Percentiles rank a stretch among this genome's conserved stretches.
Conservation (phyloP, 768 basidiomycete species). For the Auriscalpium vulgare region DNA sequence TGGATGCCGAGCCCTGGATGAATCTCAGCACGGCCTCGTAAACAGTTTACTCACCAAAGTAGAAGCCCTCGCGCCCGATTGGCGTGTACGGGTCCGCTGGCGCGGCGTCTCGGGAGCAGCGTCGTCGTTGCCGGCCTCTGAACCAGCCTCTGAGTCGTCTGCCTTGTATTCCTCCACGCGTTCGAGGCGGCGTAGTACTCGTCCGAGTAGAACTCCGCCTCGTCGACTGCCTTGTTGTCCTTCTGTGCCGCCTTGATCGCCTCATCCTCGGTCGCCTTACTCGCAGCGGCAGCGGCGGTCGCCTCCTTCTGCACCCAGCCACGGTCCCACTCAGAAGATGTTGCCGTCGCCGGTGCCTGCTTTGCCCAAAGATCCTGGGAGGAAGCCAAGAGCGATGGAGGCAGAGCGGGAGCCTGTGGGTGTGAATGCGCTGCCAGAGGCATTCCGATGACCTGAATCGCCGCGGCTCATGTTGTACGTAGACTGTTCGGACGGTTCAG, state of each 20-base stretch:
- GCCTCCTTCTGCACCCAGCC: slow-evolving; percentile 90
- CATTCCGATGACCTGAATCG: slow-evolving; percentile 55
- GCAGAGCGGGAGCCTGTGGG: slow-evolving; percentile 35
- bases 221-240: slow-evolving; percentile 47
- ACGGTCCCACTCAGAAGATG: too few relatives aligned
- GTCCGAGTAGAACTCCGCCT: slow-evolving; percentile 64
- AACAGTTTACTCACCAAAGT: too few relatives aligned
- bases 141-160: slow-evolving; percentile 35
- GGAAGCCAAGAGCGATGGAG: slow-evolving; percentile 46
- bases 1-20: too few relatives aligned
- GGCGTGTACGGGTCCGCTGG: too few relatives aligned
- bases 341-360: too few relatives aligned
- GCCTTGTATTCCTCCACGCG: slow-evolving; percentile 39
- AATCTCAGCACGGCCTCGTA: too few relatives aligned
- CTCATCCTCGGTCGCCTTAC: slow-evolving; percentile 80
- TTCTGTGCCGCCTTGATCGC: slow-evolving; percentile 39
- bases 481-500: slow-evolving; percentile 62
- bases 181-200: slow-evolving; percentile 71
- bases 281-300: slow-evolving; percentile 77
- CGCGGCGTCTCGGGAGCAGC: slow-evolving; percentile 18
- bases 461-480: slow-evolving; percentile 46
- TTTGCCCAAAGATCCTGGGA: too few relatives aligned
- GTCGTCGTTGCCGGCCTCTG: slow-evolving; percentile 44
- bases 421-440: slow-evolving; percentile 34
- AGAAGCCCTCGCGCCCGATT: too few relatives aligned